A percentile compares a stretch with the other conserved stretches of the same genome.
Conservation (phyloP, 2,329 filamentous ascomycete species). For the Gremmenia infestans region DNA sequence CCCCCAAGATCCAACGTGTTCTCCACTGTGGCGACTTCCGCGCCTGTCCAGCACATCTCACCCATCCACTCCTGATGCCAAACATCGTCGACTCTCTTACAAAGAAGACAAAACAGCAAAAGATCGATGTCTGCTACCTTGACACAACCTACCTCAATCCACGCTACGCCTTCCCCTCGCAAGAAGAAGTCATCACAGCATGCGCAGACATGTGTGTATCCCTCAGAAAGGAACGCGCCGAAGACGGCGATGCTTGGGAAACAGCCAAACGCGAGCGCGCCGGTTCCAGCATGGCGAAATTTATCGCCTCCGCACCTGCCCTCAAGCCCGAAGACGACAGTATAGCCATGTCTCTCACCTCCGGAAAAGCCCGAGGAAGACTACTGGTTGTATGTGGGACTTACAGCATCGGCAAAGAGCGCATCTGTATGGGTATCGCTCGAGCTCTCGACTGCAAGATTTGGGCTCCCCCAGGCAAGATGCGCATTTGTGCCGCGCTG, state of each 20-base stretch:
- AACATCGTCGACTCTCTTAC: constrained; percentile 65
- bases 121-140: constrained; percentile 91
- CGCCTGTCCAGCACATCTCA: constrained; percentile 78
- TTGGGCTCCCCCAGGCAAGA: constrained; percentile 77
- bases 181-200: constrained; percentile 79
- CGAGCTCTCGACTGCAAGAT: constrained; percentile 83
- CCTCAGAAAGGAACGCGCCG: constrained; percentile 60
- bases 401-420: constrained; percentile 96
- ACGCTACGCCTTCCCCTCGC: constrained; percentile 88
- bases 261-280: constrained; percentile 49
- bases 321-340: constrained; percentile 25
- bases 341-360: constrained; percentile 20
- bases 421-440: constrained; percentile 89
- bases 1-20: constrained; percentile 65
- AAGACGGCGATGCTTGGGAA: constrained; percentile 52
- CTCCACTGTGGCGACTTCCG: constrained; percentile 95
- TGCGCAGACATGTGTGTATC: constrained; percentile 85
- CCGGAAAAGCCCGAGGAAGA: constrained; percentile 48
- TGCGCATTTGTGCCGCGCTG: constrained; percentile 76
- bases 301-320: constrained; percentile 41
- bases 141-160: constrained; percentile 97
- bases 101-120: constrained; percentile 72
- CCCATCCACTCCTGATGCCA: constrained; percentile 75
- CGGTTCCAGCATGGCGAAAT: constrained; percentile 57
- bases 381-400: constrained; percentile 91